Evolutionary conservation across 345 rosid species (phyloP), one percentile per base, ranked within the genome.

Genomic region (Mangifera indica): DNA sequence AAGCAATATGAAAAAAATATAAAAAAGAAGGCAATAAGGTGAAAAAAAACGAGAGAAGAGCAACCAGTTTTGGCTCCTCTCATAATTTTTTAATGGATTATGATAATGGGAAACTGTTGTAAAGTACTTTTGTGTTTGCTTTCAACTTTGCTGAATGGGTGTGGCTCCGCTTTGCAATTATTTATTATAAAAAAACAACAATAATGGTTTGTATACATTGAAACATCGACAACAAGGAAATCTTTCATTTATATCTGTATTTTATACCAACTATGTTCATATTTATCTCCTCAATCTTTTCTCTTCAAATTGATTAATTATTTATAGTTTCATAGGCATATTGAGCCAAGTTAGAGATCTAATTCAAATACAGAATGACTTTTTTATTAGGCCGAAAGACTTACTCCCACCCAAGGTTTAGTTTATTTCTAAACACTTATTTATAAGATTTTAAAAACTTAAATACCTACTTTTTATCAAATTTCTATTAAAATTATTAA

Each of bases 51-150:
- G n/a, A n/a, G n/a, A n/a, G n/a, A n/a, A n/a, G n/a, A n/a, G n/a
- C n/a, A n/a, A n/a, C n/a, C n/a, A n/a, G 32, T 75, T 67, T 67
- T 63, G 66, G 74, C 37, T n/a, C 67, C 59, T 51, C 14, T 44
- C 18, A 69, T 22, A 32, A 20, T 72, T 74, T 29, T 63, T 74
- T 75, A 77, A 54, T 57, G 18, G 4, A 22, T 18, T 45, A 32
- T 63, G 75, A 22, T 63, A 59, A 62, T 61, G 79, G 67, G 56
- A 69, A 67, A 74, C 21, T 60, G 76, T 71, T 60, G 69, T 68
- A 81, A 82, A 80, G 82, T 82, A 56, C 74, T 74, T 78, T 76
- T 74, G 58, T 72, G 79, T 71, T 80, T 46, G 75, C 86, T 86
- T 84, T 86, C 75, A 71, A 14, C 69, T 73, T 61, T 72, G 77